Percentiles rank a stretch among this genome's conserved stretches.
Conservation (phyloP, 2,329 filamentous ascomycete species). For the Fusarium nisikadoi region DNA sequence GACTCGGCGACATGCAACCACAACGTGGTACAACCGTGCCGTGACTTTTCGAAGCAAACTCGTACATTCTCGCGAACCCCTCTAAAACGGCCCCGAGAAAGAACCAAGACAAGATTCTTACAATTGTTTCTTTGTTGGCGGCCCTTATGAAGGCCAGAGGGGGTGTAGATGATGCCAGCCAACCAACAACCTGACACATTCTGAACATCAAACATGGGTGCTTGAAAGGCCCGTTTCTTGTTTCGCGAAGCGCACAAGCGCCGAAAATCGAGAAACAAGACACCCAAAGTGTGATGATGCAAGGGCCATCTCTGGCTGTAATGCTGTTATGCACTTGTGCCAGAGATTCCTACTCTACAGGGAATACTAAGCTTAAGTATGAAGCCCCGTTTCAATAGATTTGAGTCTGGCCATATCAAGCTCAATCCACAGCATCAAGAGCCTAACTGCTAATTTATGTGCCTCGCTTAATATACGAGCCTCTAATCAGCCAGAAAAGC, state of each 20-base stretch:
- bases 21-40: neutral
- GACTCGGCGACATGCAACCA: neutral
- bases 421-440: neutral
- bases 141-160: neutral
- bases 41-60: slow-evolving; percentile 24
- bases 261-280: slow-evolving; percentile 8
- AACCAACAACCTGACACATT: slow-evolving; percentile 33
- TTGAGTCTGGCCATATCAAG: neutral
- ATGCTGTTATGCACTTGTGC: neutral
- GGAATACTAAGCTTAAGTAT: neutral
- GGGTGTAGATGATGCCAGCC: slow-evolving; percentile 14
- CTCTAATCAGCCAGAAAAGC: neutral
- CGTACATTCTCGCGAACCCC: slow-evolving; percentile 10
- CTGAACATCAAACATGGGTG: slow-evolving; percentile 34
- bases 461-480: neutral
- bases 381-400: neutral
- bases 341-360: neutral
- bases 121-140: neutral
- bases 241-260: slow-evolving; percentile 44
- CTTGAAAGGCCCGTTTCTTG: slow-evolving; percentile 23
- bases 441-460: neutral
- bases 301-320: neutral
- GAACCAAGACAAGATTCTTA: slow-evolving; percentile 9
- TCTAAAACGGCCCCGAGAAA: slow-evolving; percentile 24
- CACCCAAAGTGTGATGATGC: neutral